A percentile compares a stretch with the other conserved stretches of the same genome.
These are phyloP conservation scores for Aspergillus floridensis DNA, from an alignment of 2,329 filamentous ascomycete species.

Conservation along the genomic window DNA sequence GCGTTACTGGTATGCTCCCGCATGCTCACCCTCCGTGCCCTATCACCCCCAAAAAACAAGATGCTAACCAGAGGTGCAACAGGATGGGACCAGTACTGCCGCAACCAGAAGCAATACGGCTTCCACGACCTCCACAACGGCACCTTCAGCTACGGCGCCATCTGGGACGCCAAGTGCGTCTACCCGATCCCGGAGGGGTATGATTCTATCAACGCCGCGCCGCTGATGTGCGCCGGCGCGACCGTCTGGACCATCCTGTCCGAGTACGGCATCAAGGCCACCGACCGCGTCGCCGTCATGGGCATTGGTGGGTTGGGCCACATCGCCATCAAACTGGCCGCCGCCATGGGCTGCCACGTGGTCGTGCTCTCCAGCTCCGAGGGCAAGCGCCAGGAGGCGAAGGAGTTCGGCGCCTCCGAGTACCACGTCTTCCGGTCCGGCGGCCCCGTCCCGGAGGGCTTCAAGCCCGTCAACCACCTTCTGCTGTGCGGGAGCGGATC, in stretches of 20 bases:
- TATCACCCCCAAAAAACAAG: not conserved
- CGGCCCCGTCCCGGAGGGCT: constrained; percentile 1
- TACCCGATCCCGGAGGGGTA: constrained; percentile 3
- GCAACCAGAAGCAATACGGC: constrained; percentile 26
- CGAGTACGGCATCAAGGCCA: constrained; percentile 8
- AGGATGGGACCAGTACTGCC: constrained; percentile 26
- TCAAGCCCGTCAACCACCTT: constrained; percentile 18
- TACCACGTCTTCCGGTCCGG: constrained; percentile 48
- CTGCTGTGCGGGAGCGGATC: constrained; percentile 13
- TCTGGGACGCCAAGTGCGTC: constrained; percentile 27
- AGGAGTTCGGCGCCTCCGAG: constrained; percentile 57
- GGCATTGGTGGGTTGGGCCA: constrained; percentile 15
- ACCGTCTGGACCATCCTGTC: constrained; percentile 11
- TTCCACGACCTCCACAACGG: constrained; percentile 29
- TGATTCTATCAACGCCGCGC: constrained; percentile 6
- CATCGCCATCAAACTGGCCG: constrained; percentile 55
- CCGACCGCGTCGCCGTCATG: constrained; percentile 13
- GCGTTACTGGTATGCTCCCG: constrained; percentile 18
- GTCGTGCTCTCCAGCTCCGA: constrained; percentile 24
- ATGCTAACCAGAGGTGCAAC: not conserved
- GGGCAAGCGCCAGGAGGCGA: constrained; percentile 21
- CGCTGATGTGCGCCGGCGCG: constrained; percentile 16
- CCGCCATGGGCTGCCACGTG: constrained; percentile 62
- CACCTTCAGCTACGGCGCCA: constrained; percentile 27
- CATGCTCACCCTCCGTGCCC: too few relatives aligned